Evolutionary conservation across 306 rosid species (phyloP).

Genomic region (Acacia crassicarpa): DNA sequence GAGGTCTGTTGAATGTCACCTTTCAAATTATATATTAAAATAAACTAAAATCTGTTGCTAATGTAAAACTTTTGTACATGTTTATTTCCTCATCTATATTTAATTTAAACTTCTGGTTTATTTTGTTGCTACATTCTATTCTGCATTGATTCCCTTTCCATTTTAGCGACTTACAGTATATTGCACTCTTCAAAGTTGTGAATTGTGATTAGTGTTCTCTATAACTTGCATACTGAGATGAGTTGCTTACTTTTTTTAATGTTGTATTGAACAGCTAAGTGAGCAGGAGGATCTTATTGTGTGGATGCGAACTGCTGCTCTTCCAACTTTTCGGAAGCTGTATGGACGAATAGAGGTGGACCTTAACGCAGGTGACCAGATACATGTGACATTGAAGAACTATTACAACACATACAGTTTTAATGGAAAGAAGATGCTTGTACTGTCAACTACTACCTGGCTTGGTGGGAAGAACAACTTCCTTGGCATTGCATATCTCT

Average conservation of each 20-base stretch:
- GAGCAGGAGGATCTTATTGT: slow-evolving; percentile 83
- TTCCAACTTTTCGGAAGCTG: slow-evolving; percentile 82
- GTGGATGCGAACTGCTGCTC: slow-evolving; percentile 93
- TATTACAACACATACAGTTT: slow-evolving; percentile 74
- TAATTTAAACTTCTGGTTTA: background rate
- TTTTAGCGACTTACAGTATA: background rate
- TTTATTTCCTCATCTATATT: background rate
- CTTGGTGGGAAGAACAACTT: slow-evolving; percentile 86
- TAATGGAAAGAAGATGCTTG: slow-evolving; percentile 77
- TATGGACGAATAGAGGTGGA: slow-evolving; percentile 77
- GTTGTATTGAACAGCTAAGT: slow-evolving; percentile 62
- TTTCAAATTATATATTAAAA: background rate
- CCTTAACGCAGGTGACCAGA: slow-evolving; percentile 51
- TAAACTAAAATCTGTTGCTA: background rate
- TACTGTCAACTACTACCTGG: slow-evolving; percentile 81
- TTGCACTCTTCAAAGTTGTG: slow-evolving; percentile 11
- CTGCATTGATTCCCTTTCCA: background rate
- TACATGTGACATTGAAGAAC: slow-evolving; percentile 52
- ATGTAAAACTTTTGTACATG: background rate
- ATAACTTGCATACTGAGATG: slow-evolving; percentile 22
- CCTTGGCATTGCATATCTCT: slow-evolving; percentile 84
- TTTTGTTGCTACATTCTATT: background rate
- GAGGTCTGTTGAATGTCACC: slow-evolving; percentile 12
- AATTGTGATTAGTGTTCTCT: background rate
- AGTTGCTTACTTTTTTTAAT: slow-evolving; percentile 34